A percentile compares a stretch with the other conserved stretches of the same genome.
Conservation (phyloP, 129 eudicot genomes). For the Pittosporum tobira region DNA sequence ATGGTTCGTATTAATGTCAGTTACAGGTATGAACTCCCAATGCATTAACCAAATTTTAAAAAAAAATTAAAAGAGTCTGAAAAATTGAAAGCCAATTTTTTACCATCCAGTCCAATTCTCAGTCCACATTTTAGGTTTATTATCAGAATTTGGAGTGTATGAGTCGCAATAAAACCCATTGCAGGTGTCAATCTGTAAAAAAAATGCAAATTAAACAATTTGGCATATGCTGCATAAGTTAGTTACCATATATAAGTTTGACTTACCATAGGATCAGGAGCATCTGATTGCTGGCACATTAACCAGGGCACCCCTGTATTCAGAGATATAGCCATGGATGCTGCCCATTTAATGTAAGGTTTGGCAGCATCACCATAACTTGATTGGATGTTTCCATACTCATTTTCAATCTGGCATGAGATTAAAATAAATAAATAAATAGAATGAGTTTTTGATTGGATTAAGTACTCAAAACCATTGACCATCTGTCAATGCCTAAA, state of each 20-base stretch:
- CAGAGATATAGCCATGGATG: conserved; percentile 79
- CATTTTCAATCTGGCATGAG: conserved; percentile 74
- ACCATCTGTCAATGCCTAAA: too few species aligned
- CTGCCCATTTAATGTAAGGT: conserved; percentile 87
- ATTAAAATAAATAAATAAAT: background rate
- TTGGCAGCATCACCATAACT: conserved; percentile 53
- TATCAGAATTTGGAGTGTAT: conserved; percentile 62
- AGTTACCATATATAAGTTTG: too few species aligned
- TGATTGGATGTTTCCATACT: conserved; percentile 70
- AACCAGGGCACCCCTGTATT: conserved; percentile 98
- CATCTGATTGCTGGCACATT: conserved; percentile 91
- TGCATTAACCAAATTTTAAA: background rate
- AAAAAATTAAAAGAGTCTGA: background rate
- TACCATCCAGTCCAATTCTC: conserved; percentile 97
- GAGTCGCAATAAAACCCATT: conserved; percentile 91
- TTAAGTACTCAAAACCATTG: too few species aligned
- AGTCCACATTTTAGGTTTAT: conserved; percentile 85
- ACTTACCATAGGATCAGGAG: conserved; percentile 83
- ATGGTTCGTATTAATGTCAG: background rate
- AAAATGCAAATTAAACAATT: background rate
- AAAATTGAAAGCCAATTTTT: background rate
- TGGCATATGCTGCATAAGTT: background rate
- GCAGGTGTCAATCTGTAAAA: conserved; percentile 69
- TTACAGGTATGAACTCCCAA: too few species aligned
- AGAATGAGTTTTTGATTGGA: too few species aligned